Base-by-base conservation (phyloP, 2,329 filamentous ascomycete species). In the Verticillium klebahnii region DNA sequence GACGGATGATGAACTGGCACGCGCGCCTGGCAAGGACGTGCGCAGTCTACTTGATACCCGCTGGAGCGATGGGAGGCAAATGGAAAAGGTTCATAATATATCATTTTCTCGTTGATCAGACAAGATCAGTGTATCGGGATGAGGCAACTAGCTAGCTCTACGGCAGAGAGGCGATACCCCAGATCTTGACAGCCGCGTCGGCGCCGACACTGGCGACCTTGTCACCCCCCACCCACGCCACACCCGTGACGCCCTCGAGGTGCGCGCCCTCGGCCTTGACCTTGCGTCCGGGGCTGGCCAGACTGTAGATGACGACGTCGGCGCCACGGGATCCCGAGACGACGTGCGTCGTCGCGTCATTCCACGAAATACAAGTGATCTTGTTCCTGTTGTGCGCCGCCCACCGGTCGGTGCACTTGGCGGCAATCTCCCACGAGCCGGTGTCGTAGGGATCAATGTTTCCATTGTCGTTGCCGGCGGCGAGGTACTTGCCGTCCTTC, bases 241-340 rank as follows among this genome's bases (percentile, higher is more conserved):
- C 89, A 17, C 91, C 94, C 67, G 90, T 92, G 19, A 98, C 93
- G 11, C 95, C 95, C 71, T 98, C 95, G 78, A 97, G 97, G 78
- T 99, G 95, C 58, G 94, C 93, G 71, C 97, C 96, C 25, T 87
- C 78, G 15, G 88, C 89, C 79, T 95, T 94, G 67, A 96, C 85
- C 67, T 94, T 85, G 75, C 91, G 91, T 2, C 92, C 93, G 0
- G 94, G 94, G 72, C 92, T 91, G 45, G 80, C 82, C 61, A 97
- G 76, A 73, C 92, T 97, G 92, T 95, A 99, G 34, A 97, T 88
- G 72, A 92, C 93, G 23, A 99, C 85, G 70, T 96, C 93, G 0
- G 94, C 97, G 73, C 99, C 95, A 58, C 99, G 78, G 56, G 87
- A 89, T 14, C 93, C 94, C 72, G 91, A 96, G 23, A 87, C 92